Percentiles rank a stretch among this genome's conserved stretches.
Evolutionary conservation across 129 eudicot species (phyloP).

Genomic region (Tagetes patula): DNA sequence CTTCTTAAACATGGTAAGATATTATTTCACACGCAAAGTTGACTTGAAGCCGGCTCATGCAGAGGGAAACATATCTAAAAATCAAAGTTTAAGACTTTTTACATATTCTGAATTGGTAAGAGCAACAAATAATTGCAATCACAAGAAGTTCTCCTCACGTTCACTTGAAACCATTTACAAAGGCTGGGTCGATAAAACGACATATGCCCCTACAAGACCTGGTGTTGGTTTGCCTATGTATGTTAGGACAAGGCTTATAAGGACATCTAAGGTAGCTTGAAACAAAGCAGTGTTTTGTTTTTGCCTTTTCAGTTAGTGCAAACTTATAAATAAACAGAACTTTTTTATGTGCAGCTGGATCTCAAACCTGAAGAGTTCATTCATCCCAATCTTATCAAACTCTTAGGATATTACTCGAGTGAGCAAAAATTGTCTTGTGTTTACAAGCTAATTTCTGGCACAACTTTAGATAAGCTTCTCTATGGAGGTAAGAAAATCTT

Average conservation of each 20-base stretch:
- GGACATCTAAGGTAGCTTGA: constrained; percentile 7
- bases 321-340: not conserved
- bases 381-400: constrained; percentile 24
- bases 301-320: not conserved
- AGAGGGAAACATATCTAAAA: constrained; percentile 8
- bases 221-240: constrained; percentile 32
- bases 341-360: constrained; percentile 24
- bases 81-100: constrained; percentile 5
- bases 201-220: constrained; percentile 25
- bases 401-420: constrained; percentile 22
- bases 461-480: constrained; percentile 24
- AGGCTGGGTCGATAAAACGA: constrained; percentile 37
- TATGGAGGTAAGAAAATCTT: constrained; percentile 24
- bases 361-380: constrained; percentile 15
- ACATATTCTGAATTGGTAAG: constrained; percentile 22
- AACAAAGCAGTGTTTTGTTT: not conserved
- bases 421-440: not conserved
- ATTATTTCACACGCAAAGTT: not conserved
- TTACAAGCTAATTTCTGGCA: not conserved
- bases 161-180: constrained; percentile 13
- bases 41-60: not conserved
- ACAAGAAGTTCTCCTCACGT: not conserved
- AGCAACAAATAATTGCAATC: constrained; percentile 29
- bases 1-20: constrained; percentile 20
- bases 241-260: constrained; percentile 10